Percentiles rank a stretch among this genome's conserved stretches.
Conservation (phyloP, 768 basidiomycete genomes). For the Mycena metata region DNA sequence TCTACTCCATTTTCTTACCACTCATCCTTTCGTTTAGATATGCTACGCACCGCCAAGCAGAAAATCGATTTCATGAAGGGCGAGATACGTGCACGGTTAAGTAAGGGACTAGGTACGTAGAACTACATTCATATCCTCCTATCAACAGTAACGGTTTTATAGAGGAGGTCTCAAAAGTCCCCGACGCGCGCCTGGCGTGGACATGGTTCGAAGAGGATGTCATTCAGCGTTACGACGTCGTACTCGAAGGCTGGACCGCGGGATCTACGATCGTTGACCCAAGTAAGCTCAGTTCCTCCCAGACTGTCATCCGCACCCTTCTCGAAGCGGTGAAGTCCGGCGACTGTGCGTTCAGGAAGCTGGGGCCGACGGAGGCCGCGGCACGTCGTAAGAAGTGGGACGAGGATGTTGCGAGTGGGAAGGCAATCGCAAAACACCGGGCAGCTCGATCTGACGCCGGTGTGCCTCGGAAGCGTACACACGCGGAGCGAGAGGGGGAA, state of each 20-base stretch:
- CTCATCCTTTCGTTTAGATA: neutral
- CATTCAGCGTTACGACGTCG: constrained; percentile 3
- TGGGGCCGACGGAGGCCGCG: neutral
- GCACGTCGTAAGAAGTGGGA: constrained; percentile 7
- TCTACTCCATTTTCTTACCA: no score
- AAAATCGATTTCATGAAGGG: constrained; percentile 12
- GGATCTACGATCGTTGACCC: neutral
- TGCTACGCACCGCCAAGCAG: constrained; percentile 11
- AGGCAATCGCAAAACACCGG: neutral
- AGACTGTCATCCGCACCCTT: neutral
- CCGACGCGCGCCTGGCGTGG: neutral
- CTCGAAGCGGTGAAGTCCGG: neutral
- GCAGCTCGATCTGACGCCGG: constrained; percentile 1
- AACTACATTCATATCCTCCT: neutral
- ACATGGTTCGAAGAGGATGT: constrained; percentile 20
- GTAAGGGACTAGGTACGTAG: constrained; percentile 4
- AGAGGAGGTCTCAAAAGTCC: neutral
- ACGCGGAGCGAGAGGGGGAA: neutral
- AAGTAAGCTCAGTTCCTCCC: constrained; percentile 15
- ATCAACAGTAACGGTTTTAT: neutral
- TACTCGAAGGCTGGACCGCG: constrained; percentile 11
- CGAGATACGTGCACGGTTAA: neutral
- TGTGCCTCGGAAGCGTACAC: neutral
- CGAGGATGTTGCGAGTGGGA: constrained; percentile 3
- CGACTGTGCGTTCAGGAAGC: constrained; percentile 1